Evolutionary conservation across 345 rosid species (phyloP), one percentile per base, ranked within the genome.

Genomic region (Lumnitzera littorea): DNA sequence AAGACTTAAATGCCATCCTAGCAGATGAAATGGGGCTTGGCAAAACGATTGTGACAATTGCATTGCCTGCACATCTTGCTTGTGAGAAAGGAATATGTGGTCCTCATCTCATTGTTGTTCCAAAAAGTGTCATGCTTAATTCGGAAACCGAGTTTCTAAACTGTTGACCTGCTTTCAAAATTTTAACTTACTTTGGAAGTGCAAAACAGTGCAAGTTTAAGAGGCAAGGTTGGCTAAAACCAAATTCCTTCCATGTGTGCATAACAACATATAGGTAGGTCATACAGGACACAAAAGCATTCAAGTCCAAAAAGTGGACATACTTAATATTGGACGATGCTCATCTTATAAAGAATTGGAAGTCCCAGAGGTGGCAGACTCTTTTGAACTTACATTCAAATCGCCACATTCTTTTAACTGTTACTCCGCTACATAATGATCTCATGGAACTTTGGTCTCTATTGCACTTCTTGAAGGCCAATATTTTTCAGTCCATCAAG

Each of bases 11-110:
- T 66, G 99, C 97, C 73, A 95, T 95, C 73, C 72, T 95, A 58
- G 99, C 99, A 69, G 99, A 95, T 83, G 99, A 95, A 82, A 95
- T 95, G 99, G 99, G 99, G 66, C 95, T 95, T 58, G 99, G 99
- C 64, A 95, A 95, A 83, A 95, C 99, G 5, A 95, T 95, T 66
- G 88, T 95, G 99, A 95, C 99, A 53, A 95, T 95, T 77, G 86
- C 99, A 62, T 80, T 95, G 67, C 99, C 91, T 68, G 97, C 96
- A 56, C 99, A 95, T 61, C 82, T 95, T 51, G 97, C 99, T 50
- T 91, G 97, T 62, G 99, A 95, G 69, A 95, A 88, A 78, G 99
- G 99, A 59, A 91, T 91, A 74, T 95, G 99, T 97, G 99, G 99
- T 63, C 99, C 99, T 51, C 99, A 95, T 84, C 89, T 95, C 50